Percentiles rank a stretch among this genome's conserved stretches.
These are phyloP conservation scores for Alternaria metachromatica DNA, from an alignment of 2,329 filamentous ascomycete species.

Conservation along the genomic window DNA sequence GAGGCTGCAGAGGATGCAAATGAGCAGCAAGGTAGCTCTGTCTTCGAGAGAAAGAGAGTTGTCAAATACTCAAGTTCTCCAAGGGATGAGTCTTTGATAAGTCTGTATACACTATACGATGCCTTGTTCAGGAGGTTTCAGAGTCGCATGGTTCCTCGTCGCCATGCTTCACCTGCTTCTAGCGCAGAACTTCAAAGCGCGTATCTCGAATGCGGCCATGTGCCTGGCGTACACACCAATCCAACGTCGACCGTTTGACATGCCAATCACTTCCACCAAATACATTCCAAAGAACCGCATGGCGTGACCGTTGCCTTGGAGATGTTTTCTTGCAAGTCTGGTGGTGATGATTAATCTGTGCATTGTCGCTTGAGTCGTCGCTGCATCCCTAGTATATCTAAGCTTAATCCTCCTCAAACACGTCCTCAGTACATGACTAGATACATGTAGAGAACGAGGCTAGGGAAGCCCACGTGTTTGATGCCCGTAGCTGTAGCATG, in stretches of 20 bases:
- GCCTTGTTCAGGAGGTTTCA: slow-evolving; percentile 30
- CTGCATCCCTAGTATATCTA: not conserved
- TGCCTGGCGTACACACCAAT: slow-evolving; percentile 2
- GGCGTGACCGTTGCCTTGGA: not conserved
- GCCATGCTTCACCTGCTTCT: slow-evolving; percentile 32
- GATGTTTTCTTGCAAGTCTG: not conserved
- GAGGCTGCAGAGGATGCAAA: slow-evolving; percentile 15
- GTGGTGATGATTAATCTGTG: not conserved
- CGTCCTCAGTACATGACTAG: not conserved
- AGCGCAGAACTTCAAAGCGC: slow-evolving; percentile 21
- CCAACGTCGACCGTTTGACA: not conserved
- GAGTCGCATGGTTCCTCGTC: slow-evolving; percentile 17
- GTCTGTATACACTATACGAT: slow-evolving; percentile 11
- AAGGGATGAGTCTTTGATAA: not conserved
- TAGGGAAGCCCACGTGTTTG: not conserved
- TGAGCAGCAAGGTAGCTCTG: not conserved
- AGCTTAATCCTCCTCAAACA: not conserved
- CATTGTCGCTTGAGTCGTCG: not conserved
- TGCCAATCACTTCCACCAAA: not conserved
- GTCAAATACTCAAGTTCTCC: not conserved
- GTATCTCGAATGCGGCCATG: not conserved
- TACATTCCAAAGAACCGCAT: not conserved
- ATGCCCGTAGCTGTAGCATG: slow-evolving; percentile 1
- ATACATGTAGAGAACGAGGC: not conserved
- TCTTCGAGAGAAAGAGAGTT: not conserved